Evolutionary conservation across 768 basidiomycete genomes (phyloP).

Genomic region (Cystobasidiopsis lactophilus): DNA sequence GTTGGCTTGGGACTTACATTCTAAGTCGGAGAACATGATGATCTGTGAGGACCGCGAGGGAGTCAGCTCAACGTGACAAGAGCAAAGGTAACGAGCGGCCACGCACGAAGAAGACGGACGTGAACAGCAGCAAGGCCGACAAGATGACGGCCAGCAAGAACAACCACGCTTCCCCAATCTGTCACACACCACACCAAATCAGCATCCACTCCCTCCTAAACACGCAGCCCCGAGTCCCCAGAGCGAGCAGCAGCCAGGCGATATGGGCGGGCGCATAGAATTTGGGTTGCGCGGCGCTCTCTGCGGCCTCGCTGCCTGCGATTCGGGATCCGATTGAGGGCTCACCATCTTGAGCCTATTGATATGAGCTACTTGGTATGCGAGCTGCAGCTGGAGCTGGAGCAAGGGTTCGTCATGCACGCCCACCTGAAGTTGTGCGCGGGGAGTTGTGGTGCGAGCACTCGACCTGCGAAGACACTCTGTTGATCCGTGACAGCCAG

Average conservation of each 20-base stretch:
- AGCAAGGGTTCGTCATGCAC: no score
- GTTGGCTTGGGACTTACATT: slow-evolving; percentile 32
- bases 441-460: no score
- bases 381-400: no score
- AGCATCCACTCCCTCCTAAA: neutral
- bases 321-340: neutral
- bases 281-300: neutral
- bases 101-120: slow-evolving; percentile 98
- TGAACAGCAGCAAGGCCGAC: slow-evolving; percentile 85
- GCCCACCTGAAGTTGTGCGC: no score
- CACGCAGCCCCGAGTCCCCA: slow-evolving; percentile 1
- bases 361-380: no score
- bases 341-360: neutral
- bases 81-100: neutral
- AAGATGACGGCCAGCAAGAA: slow-evolving; percentile 90
- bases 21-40: slow-evolving; percentile 99
- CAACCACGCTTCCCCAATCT: slow-evolving; percentile 25
- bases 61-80: no score
- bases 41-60: slow-evolving; percentile 48
- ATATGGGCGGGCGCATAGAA: neutral
- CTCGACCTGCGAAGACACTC: no score
- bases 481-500: no score
- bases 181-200: neutral
- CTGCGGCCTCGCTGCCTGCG: neutral
- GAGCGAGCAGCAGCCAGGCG: neutral